Conservation (phyloP, 2,329 filamentous ascomycete species). For the Colletotrichum sojae region DNA sequence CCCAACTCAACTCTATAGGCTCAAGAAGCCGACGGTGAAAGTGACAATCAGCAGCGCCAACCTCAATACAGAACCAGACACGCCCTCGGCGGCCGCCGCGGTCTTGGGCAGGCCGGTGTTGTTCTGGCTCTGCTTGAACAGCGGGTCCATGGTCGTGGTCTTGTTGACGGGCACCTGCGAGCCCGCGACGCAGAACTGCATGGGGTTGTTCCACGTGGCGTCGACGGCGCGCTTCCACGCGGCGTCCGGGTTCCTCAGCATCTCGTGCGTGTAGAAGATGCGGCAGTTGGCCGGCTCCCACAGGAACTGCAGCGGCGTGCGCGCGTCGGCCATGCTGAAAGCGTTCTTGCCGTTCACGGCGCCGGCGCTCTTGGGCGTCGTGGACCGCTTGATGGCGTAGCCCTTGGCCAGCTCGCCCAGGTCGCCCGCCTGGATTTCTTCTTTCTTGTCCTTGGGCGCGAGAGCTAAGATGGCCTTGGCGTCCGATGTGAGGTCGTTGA, state of each 20-base stretch:
- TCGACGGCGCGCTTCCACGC: conserved; percentile 57
- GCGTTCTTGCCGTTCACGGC: conserved; percentile 54
- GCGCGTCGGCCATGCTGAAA: conserved; percentile 48
- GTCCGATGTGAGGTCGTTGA: conserved; percentile 47
- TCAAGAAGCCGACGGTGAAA: conserved; percentile 19
- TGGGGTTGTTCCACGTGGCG: conserved; percentile 52
- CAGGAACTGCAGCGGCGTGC: conserved; percentile 60
- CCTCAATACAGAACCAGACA: conserved; percentile 10
- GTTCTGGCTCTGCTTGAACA: conserved; percentile 37
- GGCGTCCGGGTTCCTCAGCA: conserved; percentile 55
- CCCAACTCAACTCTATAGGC: conserved; percentile 19
- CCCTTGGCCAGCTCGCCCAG: conserved; percentile 50
- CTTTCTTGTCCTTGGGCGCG: conserved; percentile 39
- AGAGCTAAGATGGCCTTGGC: conserved; percentile 47
- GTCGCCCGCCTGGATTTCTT: conserved; percentile 43
- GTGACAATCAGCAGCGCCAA: conserved; percentile 28
- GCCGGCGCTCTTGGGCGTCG: conserved; percentile 44
- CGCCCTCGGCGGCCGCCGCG: neutral
- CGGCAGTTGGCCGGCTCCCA: conserved; percentile 62
- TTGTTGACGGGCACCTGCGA: conserved; percentile 46
- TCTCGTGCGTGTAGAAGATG: conserved; percentile 61
- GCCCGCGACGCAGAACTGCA: conserved; percentile 50
- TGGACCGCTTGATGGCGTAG: conserved; percentile 50
- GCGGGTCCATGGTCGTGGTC: conserved; percentile 42
- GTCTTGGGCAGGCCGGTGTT: conserved; percentile 24